These are phyloP conservation scores for Aspergillus clavatus DNA, from an alignment of 2,329 filamentous ascomycete genomes.

Conservation along the genomic window DNA sequence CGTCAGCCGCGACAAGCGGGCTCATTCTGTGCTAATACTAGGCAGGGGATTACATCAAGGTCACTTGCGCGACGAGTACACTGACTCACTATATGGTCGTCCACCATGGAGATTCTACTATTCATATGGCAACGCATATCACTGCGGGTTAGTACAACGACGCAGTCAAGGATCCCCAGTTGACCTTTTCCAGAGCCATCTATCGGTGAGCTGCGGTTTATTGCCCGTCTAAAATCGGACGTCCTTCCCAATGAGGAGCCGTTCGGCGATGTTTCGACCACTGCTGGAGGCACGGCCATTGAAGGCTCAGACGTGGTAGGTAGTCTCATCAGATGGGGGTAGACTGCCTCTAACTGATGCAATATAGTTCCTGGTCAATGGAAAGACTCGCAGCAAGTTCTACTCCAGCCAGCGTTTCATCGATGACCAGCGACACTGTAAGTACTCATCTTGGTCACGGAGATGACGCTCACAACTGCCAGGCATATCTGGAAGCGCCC, in stretches of 20 bases:
- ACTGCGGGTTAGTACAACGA: constrained; percentile 37
- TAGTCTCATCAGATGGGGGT: not conserved
- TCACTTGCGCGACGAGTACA: constrained; percentile 57
- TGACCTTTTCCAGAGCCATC: constrained; percentile 41
- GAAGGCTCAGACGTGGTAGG: constrained; percentile 53
- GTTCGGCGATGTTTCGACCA: constrained; percentile 54
- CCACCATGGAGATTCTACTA: constrained; percentile 54
- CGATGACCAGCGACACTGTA: constrained; percentile 60
- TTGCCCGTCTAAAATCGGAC: constrained; percentile 54
- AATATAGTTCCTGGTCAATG: constrained; percentile 52
- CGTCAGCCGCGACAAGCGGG: not conserved
- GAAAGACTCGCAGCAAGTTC: constrained; percentile 65
- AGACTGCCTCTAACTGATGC: too few relatives aligned
- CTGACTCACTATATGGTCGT: constrained; percentile 62
- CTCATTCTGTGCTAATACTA: not conserved
- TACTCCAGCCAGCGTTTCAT: constrained; percentile 67
- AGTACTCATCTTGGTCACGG: not conserved
- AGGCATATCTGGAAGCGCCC: constrained; percentile 33
- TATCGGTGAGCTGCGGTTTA: constrained; percentile 60
- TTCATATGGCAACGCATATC: constrained; percentile 61
- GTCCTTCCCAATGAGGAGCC: constrained; percentile 51
- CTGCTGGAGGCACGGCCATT: constrained; percentile 48
- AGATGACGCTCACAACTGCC: constrained; percentile 1
- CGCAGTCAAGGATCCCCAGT: constrained; percentile 5
- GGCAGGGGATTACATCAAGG: constrained; percentile 50